Conservation (phyloP, 1,284 basidiomycete genomes). For the Polyporus tsugae region DNA sequence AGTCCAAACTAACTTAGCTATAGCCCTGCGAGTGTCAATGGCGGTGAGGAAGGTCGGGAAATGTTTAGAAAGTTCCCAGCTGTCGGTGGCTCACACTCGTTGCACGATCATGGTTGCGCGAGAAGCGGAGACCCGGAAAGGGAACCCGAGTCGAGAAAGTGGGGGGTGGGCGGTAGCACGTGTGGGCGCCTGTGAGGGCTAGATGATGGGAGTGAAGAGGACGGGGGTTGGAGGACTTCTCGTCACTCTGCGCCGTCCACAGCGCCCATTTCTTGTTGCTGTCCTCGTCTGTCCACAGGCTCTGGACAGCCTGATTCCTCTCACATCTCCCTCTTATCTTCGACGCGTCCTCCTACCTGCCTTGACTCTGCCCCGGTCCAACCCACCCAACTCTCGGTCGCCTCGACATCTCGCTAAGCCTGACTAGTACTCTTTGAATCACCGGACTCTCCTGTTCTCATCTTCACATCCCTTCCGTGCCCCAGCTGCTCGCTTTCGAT, state of each 20-base stretch:
- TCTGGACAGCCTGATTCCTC: constrained; percentile 28
- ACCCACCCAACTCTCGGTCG: not conserved
- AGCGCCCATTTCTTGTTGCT: constrained; percentile 15
- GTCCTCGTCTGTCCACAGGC: constrained; percentile 22
- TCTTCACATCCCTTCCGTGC: not conserved
- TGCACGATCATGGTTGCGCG: not conserved
- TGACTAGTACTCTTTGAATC: no score
- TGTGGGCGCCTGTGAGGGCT: constrained; percentile 13
- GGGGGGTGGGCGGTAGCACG: constrained; percentile 21
- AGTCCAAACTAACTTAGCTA: no score
- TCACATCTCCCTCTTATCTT: constrained; percentile 5
- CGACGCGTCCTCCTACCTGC: not conserved
- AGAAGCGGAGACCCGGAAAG: not conserved
- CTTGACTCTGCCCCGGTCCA: not conserved
- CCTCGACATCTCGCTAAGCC: constrained; percentile 2
- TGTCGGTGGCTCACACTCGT: not conserved
- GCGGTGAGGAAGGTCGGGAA: no score
- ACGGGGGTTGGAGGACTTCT: constrained; percentile 14
- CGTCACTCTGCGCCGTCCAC: constrained; percentile 13
- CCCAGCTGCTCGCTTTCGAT: constrained; percentile 14
- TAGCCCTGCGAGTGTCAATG: no score
- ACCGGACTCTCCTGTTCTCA: not conserved
- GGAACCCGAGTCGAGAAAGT: not conserved
- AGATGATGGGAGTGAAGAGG: constrained; percentile 19
- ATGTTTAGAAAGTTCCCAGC: no score